Percentiles rank a stretch among this genome's conserved stretches.
Evolutionary conservation across 2,329 filamentous ascomycete species (phyloP).

Genomic region (Zymoseptoria pseudotritici): DNA sequence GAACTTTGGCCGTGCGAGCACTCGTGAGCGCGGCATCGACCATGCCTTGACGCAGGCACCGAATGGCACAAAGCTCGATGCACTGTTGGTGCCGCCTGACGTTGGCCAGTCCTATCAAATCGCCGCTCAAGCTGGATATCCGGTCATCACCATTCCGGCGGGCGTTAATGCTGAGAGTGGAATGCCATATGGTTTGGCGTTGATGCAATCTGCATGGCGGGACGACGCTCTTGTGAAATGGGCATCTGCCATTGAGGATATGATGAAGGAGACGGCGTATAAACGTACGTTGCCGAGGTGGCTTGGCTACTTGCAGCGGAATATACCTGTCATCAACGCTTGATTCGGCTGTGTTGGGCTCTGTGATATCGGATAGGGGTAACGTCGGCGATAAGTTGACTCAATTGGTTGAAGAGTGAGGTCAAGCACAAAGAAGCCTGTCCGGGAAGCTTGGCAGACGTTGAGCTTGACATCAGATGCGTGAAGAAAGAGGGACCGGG

Average conservation of each 20-base stretch:
- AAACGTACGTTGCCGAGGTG: slow-evolving; percentile 30
- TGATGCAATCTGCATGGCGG: slow-evolving; percentile 30
- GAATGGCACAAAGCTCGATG: slow-evolving; percentile 45
- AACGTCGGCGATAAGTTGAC: not conserved
- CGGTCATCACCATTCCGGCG: slow-evolving; percentile 61
- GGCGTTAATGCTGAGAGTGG: slow-evolving; percentile 44
- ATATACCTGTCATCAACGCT: slow-evolving; percentile 25
- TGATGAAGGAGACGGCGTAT: slow-evolving; percentile 19
- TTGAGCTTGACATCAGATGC: not conserved
- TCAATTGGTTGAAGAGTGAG: not conserved
- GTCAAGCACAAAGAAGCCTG: not conserved
- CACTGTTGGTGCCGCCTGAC: slow-evolving; percentile 60
- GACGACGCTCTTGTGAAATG: slow-evolving; percentile 28
- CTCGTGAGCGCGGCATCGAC: slow-evolving; percentile 61
- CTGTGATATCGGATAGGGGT: not conserved
- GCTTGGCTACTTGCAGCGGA: slow-evolving; percentile 33
- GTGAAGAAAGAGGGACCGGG: not conserved
- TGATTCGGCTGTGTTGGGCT: not conserved
- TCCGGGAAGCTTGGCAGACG: not conserved
- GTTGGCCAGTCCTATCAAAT: slow-evolving; percentile 62
- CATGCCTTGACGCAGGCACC: slow-evolving; percentile 48
- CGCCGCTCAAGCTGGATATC: slow-evolving; percentile 69
- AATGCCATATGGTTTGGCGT: slow-evolving; percentile 39
- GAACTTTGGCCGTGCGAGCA: slow-evolving; percentile 50
- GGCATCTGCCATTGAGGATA: slow-evolving; percentile 41